Base-by-base conservation (phyloP, 2,329 filamentous ascomycete genomes). In the Penicillium digitatum region DNA sequence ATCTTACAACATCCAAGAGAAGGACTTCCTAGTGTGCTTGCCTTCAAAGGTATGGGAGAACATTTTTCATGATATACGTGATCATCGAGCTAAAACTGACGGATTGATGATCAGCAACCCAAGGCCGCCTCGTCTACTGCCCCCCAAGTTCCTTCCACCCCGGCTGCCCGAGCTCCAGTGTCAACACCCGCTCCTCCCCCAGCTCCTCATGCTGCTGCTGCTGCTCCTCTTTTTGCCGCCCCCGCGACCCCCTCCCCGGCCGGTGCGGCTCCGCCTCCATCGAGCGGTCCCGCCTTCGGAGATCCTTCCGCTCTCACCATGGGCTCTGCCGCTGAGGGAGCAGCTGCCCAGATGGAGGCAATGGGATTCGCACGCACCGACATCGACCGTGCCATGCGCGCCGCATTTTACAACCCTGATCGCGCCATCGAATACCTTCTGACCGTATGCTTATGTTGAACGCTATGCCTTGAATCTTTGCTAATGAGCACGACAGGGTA, bases 11-110 rank as follows among this genome's bases (percentile, higher is more conserved):
- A 97, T 99, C 61, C 93, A 99, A 77, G 94, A 97, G 83, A 99
- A 97, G 82, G 94, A 94, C 35, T 99, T 97, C 74, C 91, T 99
- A 68, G 94, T 99, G 58, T 99, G 94, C 79, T 96, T 99, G 86
- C 87, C 95, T 67, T 90, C 90, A 72, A 97, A 97, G 89, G 92
- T 95, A 79, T 60, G 75, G 60, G 43, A 40, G 35, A 8, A 5
- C 14, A 7, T 18, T 16, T 7, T 32, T 20, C 14, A 27, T 12
- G 11, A 14, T 38, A 32, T 31, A 14, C 2, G 35, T 35, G 20
- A 26, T 29, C 8, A 26, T 18, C 16, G 22, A 37, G 26, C 6
- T 20, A 16, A 32, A 45, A 39, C 27, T 51, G 26, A 54, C 22
- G 40, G 2, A 34, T 38, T 46, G 32, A 50, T 46, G 29, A 47